Conservation (phyloP, 352 stramenopile genomes). For the Globisporangium echinulatum region DNA sequence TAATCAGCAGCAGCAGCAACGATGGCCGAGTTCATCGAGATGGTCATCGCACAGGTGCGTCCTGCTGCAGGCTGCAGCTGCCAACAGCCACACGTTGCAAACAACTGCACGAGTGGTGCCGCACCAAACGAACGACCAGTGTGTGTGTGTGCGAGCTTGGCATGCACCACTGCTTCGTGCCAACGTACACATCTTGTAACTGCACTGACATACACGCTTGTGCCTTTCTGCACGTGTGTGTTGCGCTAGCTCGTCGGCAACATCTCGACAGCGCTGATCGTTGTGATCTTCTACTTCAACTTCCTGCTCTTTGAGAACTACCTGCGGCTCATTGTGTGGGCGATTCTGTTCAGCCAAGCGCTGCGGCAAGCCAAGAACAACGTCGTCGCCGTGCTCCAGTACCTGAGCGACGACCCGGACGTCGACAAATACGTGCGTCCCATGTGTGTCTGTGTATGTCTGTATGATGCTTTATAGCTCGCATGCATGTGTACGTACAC, state of each 20-base stretch:
- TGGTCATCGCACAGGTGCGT: constrained; percentile 74
- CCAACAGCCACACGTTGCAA: not conserved
- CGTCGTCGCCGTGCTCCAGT: constrained; percentile 72
- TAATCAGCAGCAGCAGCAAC: constrained; percentile 1
- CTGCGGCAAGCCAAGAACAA: constrained; percentile 84
- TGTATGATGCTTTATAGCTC: not conserved
- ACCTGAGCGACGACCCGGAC: constrained; percentile 76
- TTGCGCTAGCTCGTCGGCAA: constrained; percentile 67
- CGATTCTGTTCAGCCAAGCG: constrained; percentile 81
- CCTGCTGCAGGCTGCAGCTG: not conserved
- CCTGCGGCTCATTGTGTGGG: constrained; percentile 81
- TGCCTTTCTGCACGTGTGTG: not conserved
- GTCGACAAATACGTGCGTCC: constrained; percentile 59
- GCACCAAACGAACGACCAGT: too few relatives aligned
- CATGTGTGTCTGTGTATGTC: not conserved
- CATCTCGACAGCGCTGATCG: constrained; percentile 81
- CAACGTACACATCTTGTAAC: too few relatives aligned
- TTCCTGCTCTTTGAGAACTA: constrained; percentile 89
- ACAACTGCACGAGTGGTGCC: not conserved
- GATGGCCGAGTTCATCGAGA: constrained; percentile 81
- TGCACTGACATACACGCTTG: not conserved
- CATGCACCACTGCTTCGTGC: too few relatives aligned
- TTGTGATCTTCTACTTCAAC: constrained; percentile 87
- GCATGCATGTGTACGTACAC: not conserved
- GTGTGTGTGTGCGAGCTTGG: too few relatives aligned